Conservation (phyloP, 805 yeast genomes). For the Maudiozyma bulderi region DNA sequence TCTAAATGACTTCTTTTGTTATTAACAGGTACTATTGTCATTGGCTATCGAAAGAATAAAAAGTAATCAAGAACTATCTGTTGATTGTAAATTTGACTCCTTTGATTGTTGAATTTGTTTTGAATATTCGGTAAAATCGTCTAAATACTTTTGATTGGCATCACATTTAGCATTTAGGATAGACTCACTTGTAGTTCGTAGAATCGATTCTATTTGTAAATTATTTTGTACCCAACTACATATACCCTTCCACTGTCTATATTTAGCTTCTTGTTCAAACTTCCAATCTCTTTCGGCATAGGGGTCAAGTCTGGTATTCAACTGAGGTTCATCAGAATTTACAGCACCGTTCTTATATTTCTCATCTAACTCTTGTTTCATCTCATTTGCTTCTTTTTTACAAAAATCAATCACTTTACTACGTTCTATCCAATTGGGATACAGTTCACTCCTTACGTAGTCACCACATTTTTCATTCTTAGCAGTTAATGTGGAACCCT, state of each 20-base stretch:
- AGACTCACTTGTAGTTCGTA: slow-evolving; percentile 30
- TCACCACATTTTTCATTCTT: slow-evolving; percentile 26
- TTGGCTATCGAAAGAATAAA: too few species aligned
- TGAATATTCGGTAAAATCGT: slow-evolving; percentile 12
- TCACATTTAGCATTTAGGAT: slow-evolving; percentile 32
- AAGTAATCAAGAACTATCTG: too few species aligned
- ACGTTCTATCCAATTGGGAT: slow-evolving; percentile 41
- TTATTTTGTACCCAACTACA: slow-evolving; percentile 34
- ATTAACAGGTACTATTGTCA: too few species aligned
- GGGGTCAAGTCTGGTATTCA: slow-evolving; percentile 38
- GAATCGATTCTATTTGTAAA: slow-evolving; percentile 32
- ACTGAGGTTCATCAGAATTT: slow-evolving; percentile 12
- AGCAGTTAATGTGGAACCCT: slow-evolving; percentile 2
- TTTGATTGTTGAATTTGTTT: too few species aligned
- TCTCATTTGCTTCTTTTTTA: slow-evolving; percentile 21
- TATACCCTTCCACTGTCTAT: slow-evolving; percentile 23
- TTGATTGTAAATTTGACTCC: too few species aligned
- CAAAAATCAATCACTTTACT: slow-evolving; percentile 35
- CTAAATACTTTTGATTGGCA: slow-evolving; percentile 19
- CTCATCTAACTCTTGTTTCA: slow-evolving; percentile 27
- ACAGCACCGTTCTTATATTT: slow-evolving; percentile 10
- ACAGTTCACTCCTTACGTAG: slow-evolving; percentile 31
- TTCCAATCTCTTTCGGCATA: slow-evolving; percentile 37
- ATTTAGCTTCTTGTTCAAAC: slow-evolving; percentile 25
- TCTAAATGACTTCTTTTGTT: too few species aligned